phyloP scores from a whole-genome alignment of 2,329 filamentous ascomycete species.

The Penicillium sp. region DNA sequence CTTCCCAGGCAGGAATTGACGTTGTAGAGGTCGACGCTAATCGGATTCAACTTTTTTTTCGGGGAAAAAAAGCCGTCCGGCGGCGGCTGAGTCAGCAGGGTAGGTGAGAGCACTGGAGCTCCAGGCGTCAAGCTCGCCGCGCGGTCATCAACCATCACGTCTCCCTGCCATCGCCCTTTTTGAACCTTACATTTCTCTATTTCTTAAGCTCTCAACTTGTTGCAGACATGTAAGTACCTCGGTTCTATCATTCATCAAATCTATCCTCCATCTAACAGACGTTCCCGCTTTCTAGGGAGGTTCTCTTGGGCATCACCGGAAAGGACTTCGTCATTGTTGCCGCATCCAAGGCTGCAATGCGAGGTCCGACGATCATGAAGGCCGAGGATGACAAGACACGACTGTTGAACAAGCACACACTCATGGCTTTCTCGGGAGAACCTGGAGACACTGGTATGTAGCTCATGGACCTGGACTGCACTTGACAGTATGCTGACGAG shows the following conservation, averaged over 20 bases:
- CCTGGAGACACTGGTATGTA: conserved; percentile 83
- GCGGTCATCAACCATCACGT: conserved; percentile 31
- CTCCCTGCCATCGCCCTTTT: conserved; percentile 21
- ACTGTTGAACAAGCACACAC: conserved; percentile 83
- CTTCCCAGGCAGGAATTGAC: conserved; percentile 6
- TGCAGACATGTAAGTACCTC: conserved; percentile 30
- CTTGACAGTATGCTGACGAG: conserved; percentile 15
- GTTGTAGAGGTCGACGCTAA: conserved; percentile 14
- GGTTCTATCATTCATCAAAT: conserved; percentile 2
- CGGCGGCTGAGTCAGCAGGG: conserved; percentile 35
- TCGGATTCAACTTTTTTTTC: conserved; percentile 37
- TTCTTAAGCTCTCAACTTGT: conserved; percentile 19
- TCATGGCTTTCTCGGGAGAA: conserved; percentile 95
- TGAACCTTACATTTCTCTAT: conserved; percentile 20
- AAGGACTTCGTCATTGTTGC: conserved; percentile 99
- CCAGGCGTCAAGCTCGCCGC: conserved; percentile 45
- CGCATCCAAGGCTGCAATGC: conserved; percentile 96
- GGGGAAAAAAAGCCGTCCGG: conserved; percentile 30
- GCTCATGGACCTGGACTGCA: conserved; percentile 1
- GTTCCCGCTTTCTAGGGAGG: conserved; percentile 68
- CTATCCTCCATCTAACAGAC: conserved; percentile 22
- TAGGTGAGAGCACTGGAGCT: conserved; percentile 40
- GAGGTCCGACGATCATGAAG: conserved; percentile 94
- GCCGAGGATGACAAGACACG: conserved; percentile 94
- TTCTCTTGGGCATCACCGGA: conserved; percentile 94